phyloP scores from a whole-genome alignment of 139 green algal species.

The Picocystis salinarum region DNA sequence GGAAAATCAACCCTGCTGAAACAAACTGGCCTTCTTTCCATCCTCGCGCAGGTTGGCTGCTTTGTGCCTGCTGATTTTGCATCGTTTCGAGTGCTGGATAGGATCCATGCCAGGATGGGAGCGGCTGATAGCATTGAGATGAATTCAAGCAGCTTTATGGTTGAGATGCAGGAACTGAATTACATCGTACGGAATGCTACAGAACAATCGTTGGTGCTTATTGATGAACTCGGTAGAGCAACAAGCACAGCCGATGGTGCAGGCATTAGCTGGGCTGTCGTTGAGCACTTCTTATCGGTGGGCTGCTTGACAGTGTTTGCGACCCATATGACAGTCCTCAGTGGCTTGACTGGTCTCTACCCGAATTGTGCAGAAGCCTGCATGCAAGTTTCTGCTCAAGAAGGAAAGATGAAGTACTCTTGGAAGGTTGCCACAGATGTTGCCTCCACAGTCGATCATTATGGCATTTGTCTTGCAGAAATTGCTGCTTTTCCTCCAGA shows the following conservation, averaged over 20 bases:
- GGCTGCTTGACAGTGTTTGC: slow-evolving; percentile 34
- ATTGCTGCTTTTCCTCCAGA: too few species aligned
- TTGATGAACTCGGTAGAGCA: slow-evolving; percentile 59
- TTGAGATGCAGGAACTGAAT: slow-evolving; percentile 49
- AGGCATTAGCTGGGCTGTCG: slow-evolving; percentile 50
- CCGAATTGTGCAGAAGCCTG: too few species aligned
- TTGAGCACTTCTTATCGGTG: slow-evolving; percentile 17
- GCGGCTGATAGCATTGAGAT: slow-evolving; percentile 50
- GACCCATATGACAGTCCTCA: slow-evolving; percentile 46
- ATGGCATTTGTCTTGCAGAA: too few species aligned
- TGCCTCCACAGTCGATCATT: too few species aligned
- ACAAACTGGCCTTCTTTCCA: slow-evolving; percentile 22
- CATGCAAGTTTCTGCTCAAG: too few species aligned
- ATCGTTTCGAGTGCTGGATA: slow-evolving; percentile 24
- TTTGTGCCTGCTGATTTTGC: slow-evolving; percentile 45
- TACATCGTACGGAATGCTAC: slow-evolving; percentile 30
- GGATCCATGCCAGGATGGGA: slow-evolving; percentile 46
- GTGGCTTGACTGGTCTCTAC: slow-evolving; percentile 35
- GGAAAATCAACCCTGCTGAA: slow-evolving; percentile 66
- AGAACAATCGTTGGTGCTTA: slow-evolving; percentile 38
- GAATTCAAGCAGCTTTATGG: slow-evolving; percentile 53
- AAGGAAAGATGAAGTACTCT: too few species aligned
- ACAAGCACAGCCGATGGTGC: slow-evolving; percentile 56
- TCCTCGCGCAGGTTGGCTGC: slow-evolving; percentile 56
- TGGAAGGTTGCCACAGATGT: too few species aligned